A percentile compares a stretch with the other conserved stretches of the same genome.
These are phyloP conservation scores for Aspergillus bertholletiae DNA, from an alignment of 495 filamentous ascomycete genomes.

Conservation along the genomic window DNA sequence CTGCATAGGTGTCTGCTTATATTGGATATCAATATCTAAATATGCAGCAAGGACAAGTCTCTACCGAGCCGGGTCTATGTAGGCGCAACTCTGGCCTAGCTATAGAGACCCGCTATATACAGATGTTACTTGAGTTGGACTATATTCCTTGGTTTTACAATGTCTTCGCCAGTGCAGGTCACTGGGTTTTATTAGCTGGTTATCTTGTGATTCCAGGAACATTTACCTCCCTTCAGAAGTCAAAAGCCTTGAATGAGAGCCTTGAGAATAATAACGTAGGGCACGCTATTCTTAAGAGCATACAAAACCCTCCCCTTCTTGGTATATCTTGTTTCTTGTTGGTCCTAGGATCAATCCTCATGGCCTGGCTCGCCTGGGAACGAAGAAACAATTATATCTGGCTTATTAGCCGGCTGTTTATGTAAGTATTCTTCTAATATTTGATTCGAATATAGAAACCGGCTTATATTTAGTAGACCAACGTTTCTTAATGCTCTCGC, in stretches of 20 bases:
- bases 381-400: slow-evolving; percentile 24
- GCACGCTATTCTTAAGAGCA: slow-evolving; percentile 12
- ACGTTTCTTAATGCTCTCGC: too few relatives aligned
- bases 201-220: slow-evolving; percentile 37
- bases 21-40: too few relatives aligned
- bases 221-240: slow-evolving; percentile 29
- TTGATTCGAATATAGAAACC: too few relatives aligned
- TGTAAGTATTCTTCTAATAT: too few relatives aligned
- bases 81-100: background rate
- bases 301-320: slow-evolving; percentile 23
- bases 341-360: slow-evolving; percentile 9
- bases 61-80: background rate
- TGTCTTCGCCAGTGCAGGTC: slow-evolving; percentile 6
- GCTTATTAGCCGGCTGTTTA: slow-evolving; percentile 17
- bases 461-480: too few relatives aligned
- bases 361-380: slow-evolving; percentile 15
- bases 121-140: slow-evolving; percentile 8
- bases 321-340: slow-evolving; percentile 21
- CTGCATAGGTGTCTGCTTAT: too few relatives aligned
- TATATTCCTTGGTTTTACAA: slow-evolving; percentile 15
- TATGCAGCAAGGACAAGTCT: too few relatives aligned
- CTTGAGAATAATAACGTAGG: slow-evolving; percentile 8
- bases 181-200: slow-evolving; percentile 32
- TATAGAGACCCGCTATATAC: slow-evolving; percentile 5
- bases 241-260: slow-evolving; percentile 11